These are phyloP conservation scores for Aspergillus calidoustus DNA, from an alignment of 2,329 filamentous ascomycete genomes.

Conservation along the genomic window DNA sequence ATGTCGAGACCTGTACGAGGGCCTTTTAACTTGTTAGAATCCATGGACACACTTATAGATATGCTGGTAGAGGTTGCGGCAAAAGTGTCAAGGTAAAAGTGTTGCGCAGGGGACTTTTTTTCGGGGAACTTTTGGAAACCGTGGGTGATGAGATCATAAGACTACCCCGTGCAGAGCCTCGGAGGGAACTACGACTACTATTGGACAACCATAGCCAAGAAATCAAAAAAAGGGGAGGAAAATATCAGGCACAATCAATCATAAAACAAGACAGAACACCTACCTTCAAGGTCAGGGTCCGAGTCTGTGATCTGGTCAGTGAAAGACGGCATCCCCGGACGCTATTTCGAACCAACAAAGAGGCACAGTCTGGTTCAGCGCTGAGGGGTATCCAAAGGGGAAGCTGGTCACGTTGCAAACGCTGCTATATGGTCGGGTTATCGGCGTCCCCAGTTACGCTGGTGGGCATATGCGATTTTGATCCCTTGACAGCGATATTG, in stretches of 20 bases:
- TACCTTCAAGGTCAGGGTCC: slow-evolving; percentile 36
- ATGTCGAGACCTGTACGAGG: slow-evolving; percentile 30
- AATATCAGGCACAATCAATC: slow-evolving; percentile 10
- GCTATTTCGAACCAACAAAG: slow-evolving; percentile 2
- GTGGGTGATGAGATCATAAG: slow-evolving; percentile 29
- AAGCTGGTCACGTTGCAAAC: slow-evolving; percentile 5
- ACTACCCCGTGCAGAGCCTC: slow-evolving; percentile 19
- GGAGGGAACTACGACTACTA: slow-evolving; percentile 25
- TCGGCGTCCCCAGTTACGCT: neutral
- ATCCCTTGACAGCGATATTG: neutral
- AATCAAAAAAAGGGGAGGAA: slow-evolving; percentile 15
- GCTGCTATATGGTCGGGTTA: neutral
- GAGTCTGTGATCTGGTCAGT: slow-evolving; percentile 30
- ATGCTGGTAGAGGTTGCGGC: no score
- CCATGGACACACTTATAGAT: slow-evolving; percentile 27
- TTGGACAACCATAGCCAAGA: slow-evolving; percentile 13
- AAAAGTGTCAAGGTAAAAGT: slow-evolving; percentile 1
- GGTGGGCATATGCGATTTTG: neutral
- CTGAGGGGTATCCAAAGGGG: slow-evolving; percentile 1
- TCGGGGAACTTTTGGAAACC: neutral
- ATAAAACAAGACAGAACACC: slow-evolving; percentile 24
- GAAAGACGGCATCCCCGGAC: slow-evolving; percentile 35
- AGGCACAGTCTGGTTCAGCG: neutral
- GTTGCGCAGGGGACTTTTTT: slow-evolving; percentile 7
- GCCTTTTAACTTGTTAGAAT: slow-evolving; percentile 37